A percentile compares a stretch with the other conserved stretches of the same genome.
Conservation (phyloP, 768 basidiomycete species). For the Serpula lacrymans region DNA sequence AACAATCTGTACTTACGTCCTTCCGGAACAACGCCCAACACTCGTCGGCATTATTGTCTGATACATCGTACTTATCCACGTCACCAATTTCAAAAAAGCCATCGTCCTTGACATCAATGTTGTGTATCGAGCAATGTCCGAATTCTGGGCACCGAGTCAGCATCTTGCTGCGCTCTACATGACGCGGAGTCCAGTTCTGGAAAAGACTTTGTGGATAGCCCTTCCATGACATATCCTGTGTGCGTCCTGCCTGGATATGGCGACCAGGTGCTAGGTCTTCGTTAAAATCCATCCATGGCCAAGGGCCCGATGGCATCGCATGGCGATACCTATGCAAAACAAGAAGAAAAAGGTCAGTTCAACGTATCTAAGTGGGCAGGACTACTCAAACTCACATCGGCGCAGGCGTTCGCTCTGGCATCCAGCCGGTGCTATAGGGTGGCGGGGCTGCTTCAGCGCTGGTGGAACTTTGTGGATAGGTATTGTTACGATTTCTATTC, state of each 20-base stretch:
- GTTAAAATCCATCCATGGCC: slow-evolving; percentile 29
- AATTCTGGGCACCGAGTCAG: slow-evolving; percentile 17
- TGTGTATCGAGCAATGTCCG: background rate
- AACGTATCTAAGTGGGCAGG: too few species aligned
- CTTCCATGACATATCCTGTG: slow-evolving; percentile 19
- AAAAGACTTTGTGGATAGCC: slow-evolving; percentile 50
- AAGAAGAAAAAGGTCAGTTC: too few species aligned
- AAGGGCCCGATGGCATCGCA: slow-evolving; percentile 26
- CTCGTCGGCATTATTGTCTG: too few species aligned
- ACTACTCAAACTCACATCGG: background rate
- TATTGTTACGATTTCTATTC: too few species aligned
- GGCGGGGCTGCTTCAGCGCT: too few species aligned
- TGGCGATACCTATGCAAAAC: slow-evolving; percentile 20
- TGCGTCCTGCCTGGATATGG: background rate
- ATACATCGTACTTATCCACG: too few species aligned
- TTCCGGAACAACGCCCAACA: too few species aligned
- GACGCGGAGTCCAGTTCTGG: slow-evolving; percentile 52
- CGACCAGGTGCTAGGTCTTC: background rate
- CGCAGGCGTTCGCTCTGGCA: background rate
- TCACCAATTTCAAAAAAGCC: background rate
- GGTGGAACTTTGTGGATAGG: too few species aligned
- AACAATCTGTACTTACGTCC: too few species aligned
- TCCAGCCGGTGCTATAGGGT: too few species aligned
- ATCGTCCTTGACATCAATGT: background rate
- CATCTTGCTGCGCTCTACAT: slow-evolving; percentile 35